Evolutionary conservation across 352 stramenopile species (phyloP).

Genomic region (Saprolegnia diclina): DNA sequence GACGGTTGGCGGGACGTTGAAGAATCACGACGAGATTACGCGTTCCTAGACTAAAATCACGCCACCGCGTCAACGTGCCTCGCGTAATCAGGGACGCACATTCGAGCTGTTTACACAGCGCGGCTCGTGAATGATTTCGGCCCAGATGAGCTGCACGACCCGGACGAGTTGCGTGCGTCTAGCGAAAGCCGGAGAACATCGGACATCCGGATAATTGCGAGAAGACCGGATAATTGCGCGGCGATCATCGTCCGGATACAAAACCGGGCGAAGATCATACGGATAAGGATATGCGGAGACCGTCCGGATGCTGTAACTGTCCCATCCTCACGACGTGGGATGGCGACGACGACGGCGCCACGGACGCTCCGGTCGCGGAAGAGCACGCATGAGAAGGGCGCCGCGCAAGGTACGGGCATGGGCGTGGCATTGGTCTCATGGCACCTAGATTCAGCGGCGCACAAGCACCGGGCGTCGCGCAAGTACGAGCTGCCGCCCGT

Average conservation of each 20-base stretch:
- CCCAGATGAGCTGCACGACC: too few species aligned
- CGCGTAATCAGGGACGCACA: too few species aligned
- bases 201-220: too few species aligned
- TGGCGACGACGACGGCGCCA: background rate
- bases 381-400: background rate
- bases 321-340: background rate
- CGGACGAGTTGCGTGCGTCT: too few species aligned
- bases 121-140: too few species aligned
- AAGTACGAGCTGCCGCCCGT: conserved; percentile 16
- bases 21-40: too few species aligned
- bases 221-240: too few species aligned
- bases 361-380: background rate
- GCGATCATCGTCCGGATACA: background rate
- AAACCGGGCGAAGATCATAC: background rate
- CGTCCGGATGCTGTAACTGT: background rate
- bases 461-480: background rate
- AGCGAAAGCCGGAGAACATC: too few species aligned
- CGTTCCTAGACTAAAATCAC: too few species aligned
- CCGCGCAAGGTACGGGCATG: background rate
- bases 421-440: background rate
- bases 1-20: too few species aligned
- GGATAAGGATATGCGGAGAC: background rate
- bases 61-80: too few species aligned
- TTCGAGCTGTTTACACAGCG: too few species aligned
- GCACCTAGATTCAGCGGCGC: background rate